Base-by-base conservation (phyloP, 2,329 filamentous ascomycete genomes). In the Apiospora phragmitis region DNA sequence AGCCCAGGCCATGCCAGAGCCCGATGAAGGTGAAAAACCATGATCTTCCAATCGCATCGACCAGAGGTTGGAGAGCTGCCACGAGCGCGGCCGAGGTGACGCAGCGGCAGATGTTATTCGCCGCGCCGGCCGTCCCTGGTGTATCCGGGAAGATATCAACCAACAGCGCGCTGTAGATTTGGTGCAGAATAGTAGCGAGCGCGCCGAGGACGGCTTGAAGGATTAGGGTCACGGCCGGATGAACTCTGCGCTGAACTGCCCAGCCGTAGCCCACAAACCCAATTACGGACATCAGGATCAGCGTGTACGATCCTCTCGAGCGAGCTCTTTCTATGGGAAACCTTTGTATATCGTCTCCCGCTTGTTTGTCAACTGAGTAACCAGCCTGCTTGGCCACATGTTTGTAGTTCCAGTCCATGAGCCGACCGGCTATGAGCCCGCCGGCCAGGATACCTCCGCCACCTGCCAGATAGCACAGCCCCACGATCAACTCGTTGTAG, bases 331-430 rank as follows among this genome's bases (percentile, higher is more conserved):
- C 79, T 51, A 80, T 77, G 1, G 77, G 79, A 68, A 81, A 80
- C 3, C 71, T 77, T 5, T 76, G 74, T n/a, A 90, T 78, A 70
- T 88, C 84, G 70, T 86, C 82, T 21, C 85, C 80, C 62, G 82
- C 82, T 65, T 81, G 83, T 71, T 79, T 82, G 62, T 81, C 81
- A 65, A 87, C 81, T 1, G 79, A 70, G 16, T 87, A 77, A 8
- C 83, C 83, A 1, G 79, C 14, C 14, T 11, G 21, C 1, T 6
- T 29, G 14, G 51, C 29, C 2, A 55, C 11, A 0, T 26, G 16
- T 3, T 21, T 35, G 35, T 66, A 66, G 21, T 45, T 66, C 65
- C 65, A 66, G 35, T 42, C 65, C 42, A 66, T 66, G 35, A 45
- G n/a, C 1, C 26, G n/a, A 3, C 65, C 65, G 1, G 35, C 65